Percentiles rank a stretch among this genome's conserved stretches.
Conservation (phyloP, 495 filamentous ascomycete species). For the Neurospora tetrasperma region DNA sequence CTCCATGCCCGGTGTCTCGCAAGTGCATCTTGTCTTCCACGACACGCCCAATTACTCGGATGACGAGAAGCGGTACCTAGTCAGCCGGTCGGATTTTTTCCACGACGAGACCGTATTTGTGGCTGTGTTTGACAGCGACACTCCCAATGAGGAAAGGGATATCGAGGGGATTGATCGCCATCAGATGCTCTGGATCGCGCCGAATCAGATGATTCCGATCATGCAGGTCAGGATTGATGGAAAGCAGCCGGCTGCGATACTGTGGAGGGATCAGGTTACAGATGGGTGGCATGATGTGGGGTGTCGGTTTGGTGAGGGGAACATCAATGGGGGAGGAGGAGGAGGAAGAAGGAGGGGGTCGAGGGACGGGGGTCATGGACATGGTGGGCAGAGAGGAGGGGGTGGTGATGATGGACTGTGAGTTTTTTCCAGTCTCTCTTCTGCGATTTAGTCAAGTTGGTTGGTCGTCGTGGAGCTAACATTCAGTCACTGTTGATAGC, state of each 20-base stretch:
- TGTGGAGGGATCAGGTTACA: neutral
- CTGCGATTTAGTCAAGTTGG: neutral
- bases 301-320: neutral
- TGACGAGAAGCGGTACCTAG: neutral
- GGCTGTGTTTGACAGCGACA: neutral
- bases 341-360: neutral
- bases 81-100: neutral
- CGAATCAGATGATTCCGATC: neutral
- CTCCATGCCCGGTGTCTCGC: neutral
- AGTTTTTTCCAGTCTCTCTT: neutral
- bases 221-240: neutral
- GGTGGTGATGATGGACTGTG: neutral
- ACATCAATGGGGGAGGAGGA: neutral
- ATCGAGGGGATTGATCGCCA: neutral
- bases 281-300: neutral
- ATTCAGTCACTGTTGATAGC: neutral
- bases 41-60: neutral
- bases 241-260: constrained; percentile 4
- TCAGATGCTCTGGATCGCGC: neutral
- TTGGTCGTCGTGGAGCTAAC: neutral
- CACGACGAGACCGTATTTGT: neutral
- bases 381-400: neutral
- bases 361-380: neutral
- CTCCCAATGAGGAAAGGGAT: neutral
- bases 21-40: neutral